These are phyloP conservation scores for Trichoderma lentiforme DNA, from an alignment of 2,329 filamentous ascomycete genomes.

Conservation along the genomic window DNA sequence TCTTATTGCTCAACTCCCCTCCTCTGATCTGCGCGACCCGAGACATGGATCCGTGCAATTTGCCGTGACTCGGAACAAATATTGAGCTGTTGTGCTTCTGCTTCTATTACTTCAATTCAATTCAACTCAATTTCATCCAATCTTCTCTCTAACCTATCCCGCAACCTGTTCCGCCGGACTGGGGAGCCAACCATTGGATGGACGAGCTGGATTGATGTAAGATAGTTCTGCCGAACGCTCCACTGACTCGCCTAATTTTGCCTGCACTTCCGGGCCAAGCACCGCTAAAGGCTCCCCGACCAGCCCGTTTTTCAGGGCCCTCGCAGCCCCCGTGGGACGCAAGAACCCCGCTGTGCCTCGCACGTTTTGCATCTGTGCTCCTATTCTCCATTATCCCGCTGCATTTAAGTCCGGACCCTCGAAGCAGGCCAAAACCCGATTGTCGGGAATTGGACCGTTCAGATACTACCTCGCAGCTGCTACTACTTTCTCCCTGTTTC, in stretches of 20 bases:
- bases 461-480: background rate
- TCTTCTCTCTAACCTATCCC: background rate
- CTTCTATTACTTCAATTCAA: background rate
- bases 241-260: background rate
- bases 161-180: background rate
- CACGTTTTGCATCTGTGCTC: background rate
- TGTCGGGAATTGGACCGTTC: background rate
- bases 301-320: background rate
- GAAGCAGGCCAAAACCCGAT: background rate
- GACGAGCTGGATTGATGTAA: background rate
- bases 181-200: background rate
- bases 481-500: background rate
- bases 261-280: background rate
- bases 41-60: background rate
- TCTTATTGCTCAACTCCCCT: background rate
- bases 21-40: background rate
- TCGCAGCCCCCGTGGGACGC: background rate
- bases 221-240: conserved; percentile 3
- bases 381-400: background rate
- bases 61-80: background rate
- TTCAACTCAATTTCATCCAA: background rate
- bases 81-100: background rate
- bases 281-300: background rate
- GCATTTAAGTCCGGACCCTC: background rate
- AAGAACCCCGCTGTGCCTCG: conserved; percentile 13